phyloP scores from a whole-genome alignment of 257 asterid genomes.

The Salvia miltiorrhiza region DNA sequence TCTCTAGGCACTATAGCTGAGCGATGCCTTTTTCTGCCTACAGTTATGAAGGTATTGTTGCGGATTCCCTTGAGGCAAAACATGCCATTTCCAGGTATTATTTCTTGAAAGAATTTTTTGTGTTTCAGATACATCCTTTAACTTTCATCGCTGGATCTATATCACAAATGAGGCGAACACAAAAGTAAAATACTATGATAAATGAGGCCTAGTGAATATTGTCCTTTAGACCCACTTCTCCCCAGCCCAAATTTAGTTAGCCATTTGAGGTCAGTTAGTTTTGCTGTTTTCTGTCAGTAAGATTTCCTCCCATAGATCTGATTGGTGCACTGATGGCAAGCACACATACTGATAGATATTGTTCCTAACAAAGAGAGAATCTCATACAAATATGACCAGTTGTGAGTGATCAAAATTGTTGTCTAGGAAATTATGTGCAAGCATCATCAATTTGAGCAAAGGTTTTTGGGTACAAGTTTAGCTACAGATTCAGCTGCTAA shows the following conservation, averaged over 20 bases:
- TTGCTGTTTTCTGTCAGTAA: neutral
- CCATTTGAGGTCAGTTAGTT: neutral
- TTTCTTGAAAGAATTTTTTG: neutral
- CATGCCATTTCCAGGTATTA: conserved; percentile 71
- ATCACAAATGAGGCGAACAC: neutral
- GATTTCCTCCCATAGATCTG: neutral
- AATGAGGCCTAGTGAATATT: neutral
- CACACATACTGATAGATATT: neutral
- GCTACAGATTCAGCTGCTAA: neutral
- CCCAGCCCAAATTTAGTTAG: neutral
- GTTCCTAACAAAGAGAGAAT: neutral
- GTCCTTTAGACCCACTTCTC: neutral
- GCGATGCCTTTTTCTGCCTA: conserved; percentile 34
- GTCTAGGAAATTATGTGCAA: neutral
- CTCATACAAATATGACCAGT: conserved; percentile 9
- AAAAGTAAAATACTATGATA: neutral
- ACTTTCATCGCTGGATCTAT: conserved; percentile 11
- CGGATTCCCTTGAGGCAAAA: conserved; percentile 83
- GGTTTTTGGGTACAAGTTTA: neutral
- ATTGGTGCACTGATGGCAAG: neutral
- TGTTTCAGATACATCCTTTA: conserved; percentile 5
- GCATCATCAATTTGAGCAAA: neutral
- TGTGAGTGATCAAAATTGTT: neutral
- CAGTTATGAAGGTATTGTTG: conserved; percentile 89
- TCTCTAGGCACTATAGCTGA: conserved; percentile 20